Evolutionary conservation across 2,329 filamentous ascomycete genomes (phyloP).

Genomic region (Aurifilum marmelostoma): DNA sequence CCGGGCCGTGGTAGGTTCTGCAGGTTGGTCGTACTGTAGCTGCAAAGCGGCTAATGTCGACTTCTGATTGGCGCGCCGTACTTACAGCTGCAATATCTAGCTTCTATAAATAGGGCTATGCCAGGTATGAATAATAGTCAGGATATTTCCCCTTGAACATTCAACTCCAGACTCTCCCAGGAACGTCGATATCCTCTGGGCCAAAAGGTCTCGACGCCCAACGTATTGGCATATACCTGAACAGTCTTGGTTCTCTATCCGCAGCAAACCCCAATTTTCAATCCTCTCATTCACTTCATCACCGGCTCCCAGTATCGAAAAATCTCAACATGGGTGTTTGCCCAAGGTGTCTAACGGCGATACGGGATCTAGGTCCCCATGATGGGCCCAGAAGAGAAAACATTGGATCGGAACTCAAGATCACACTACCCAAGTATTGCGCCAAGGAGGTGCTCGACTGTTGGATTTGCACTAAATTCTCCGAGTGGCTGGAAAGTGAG

Average conservation of each 20-base stretch:
- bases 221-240: neutral
- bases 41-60: slow-evolving; percentile 1
- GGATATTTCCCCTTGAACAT: neutral
- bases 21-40: too few species aligned
- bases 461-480: neutral
- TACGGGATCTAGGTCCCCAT: neutral
- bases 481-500: slow-evolving; percentile 2
- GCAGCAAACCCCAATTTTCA: neutral
- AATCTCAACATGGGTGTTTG: neutral
- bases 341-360: neutral
- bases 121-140: neutral
- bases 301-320: neutral
- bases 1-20: neutral
- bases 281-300: neutral
- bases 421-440: neutral
- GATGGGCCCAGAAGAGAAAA: neutral
- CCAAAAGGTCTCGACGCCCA: neutral
- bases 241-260: neutral
- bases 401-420: neutral
- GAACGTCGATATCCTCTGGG: neutral
- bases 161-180: neutral
- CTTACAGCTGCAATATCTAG: neutral
- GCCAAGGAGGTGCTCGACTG: neutral
- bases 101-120: neutral
- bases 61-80: neutral